Percentiles rank a stretch among this genome's conserved stretches.
These are phyloP conservation scores for Euphorbia corollata DNA, from an alignment of 441 rosid genomes.

Conservation along the genomic window DNA sequence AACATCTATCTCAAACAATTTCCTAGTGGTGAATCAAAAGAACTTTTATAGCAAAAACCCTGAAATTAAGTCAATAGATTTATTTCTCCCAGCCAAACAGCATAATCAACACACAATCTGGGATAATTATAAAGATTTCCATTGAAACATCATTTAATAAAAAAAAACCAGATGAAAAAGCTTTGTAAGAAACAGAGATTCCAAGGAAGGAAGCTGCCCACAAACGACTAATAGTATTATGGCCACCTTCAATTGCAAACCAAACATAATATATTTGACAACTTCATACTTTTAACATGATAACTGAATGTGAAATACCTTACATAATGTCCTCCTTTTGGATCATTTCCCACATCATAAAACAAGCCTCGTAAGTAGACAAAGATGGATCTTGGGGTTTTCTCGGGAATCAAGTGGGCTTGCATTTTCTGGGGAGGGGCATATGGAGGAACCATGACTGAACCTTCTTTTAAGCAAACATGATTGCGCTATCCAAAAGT, in stretches of 20 bases:
- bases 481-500: slow-evolving; percentile 92
- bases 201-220: too few species aligned
- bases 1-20: too few species aligned
- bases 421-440: slow-evolving; percentile 97
- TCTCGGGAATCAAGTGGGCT: slow-evolving; percentile 65
- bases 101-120: slow-evolving; percentile 70
- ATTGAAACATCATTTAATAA: too few species aligned
- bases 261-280: too few species aligned
- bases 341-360: slow-evolving; percentile 86
- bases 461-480: slow-evolving; percentile 76
- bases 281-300: too few species aligned
- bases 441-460: slow-evolving; percentile 82
- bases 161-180: too few species aligned
- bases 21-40: slow-evolving; percentile 11
- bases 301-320: too few species aligned
- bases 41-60: slow-evolving; percentile 31
- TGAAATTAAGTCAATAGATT: slow-evolving; percentile 53
- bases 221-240: too few species aligned
- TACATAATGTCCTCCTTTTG: slow-evolving; percentile 94
- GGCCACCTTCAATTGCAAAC: too few species aligned
- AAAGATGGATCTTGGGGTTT: slow-evolving; percentile 78
- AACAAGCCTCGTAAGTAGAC: slow-evolving; percentile 92
- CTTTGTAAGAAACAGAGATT: too few species aligned
- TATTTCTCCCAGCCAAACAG: slow-evolving; percentile 91
- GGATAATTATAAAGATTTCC: too few species aligned